Evolutionary conservation across 257 asterid species (phyloP).

Genomic region (Henckelia pumila): DNA sequence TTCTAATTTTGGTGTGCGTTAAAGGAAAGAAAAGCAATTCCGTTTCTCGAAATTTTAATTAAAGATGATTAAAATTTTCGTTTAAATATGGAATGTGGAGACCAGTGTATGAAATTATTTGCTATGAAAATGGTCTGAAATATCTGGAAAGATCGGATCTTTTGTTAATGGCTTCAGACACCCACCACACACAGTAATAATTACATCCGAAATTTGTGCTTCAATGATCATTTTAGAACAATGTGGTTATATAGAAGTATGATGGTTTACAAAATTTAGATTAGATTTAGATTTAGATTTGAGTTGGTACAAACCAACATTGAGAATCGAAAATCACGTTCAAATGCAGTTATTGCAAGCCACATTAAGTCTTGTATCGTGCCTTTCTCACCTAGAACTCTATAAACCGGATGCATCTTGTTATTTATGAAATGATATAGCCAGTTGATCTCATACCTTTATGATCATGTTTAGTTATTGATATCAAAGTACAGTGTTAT

Average conservation of each 20-base stretch:
- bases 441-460: not conserved
- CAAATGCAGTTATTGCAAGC: not conserved
- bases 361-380: not conserved
- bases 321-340: constrained; percentile 2
- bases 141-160: not conserved
- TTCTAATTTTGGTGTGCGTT: not conserved
- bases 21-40: not conserved
- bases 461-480: not conserved
- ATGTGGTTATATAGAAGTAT: not conserved
- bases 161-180: not conserved
- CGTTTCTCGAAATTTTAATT: constrained; percentile 3
- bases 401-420: not conserved
- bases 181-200: not conserved
- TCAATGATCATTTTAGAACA: not conserved
- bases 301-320: not conserved
- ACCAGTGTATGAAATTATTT: not conserved
- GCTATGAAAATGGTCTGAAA: not conserved
- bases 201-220: not conserved
- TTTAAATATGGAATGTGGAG: not conserved
- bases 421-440: not conserved
- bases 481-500: not conserved
- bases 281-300: not conserved
- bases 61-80: not conserved
- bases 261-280: not conserved
- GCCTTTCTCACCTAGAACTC: not conserved